Evolutionary conservation across 2,329 filamentous ascomycete genomes (phyloP).

Genomic region (Fusarium tuaranense): DNA sequence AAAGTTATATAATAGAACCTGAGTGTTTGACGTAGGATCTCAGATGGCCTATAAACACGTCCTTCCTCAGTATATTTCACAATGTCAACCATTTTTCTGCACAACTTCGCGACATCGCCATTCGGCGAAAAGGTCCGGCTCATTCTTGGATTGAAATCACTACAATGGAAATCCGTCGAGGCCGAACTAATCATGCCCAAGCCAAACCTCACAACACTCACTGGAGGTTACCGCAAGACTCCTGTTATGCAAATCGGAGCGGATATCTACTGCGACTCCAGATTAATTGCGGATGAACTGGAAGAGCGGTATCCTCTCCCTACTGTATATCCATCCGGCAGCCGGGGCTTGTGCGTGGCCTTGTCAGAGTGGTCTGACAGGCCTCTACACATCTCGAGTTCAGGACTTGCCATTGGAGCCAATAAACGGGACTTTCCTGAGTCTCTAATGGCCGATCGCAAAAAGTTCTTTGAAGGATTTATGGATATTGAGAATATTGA

Average conservation of each 20-base stretch:
- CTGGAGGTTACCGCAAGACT: neutral
- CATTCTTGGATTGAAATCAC: neutral
- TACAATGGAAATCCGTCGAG: neutral
- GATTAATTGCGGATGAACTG: neutral
- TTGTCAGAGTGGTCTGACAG: neutral
- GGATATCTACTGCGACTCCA: neutral
- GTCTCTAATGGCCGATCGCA: neutral
- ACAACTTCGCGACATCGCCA: neutral
- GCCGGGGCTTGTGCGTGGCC: neutral
- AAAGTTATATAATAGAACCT: neutral
- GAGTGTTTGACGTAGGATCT: too few relatives aligned
- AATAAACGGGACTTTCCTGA: neutral
- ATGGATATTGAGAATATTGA: neutral
- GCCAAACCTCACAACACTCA: neutral
- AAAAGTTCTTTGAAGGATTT: neutral
- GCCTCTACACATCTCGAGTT: neutral
- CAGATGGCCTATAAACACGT: too few relatives aligned
- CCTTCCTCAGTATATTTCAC: neutral
- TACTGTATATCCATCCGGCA: neutral
- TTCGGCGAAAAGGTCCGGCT: neutral
- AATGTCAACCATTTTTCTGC: neutral
- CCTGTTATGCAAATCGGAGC: neutral
- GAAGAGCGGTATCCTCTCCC: neutral
- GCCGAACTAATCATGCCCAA: neutral
- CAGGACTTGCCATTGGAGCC: neutral